phyloP scores from a whole-genome alignment of 331 rosid genomes.

The Stylosanthes scabra region DNA sequence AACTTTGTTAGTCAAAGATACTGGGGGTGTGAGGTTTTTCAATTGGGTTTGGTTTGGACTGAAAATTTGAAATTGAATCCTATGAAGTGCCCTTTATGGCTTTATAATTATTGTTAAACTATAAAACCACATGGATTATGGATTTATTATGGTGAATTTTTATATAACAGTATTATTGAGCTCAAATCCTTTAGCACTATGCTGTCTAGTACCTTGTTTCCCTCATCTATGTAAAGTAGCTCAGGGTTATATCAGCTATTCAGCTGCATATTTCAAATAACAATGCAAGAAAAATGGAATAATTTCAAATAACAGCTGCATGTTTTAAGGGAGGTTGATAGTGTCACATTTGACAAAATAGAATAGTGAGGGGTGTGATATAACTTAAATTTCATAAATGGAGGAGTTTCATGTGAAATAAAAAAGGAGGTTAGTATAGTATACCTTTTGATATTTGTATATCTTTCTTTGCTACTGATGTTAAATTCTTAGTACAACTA shows the following conservation, averaged over 20 bases:
- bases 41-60: neutral
- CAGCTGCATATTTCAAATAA: neutral
- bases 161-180: neutral
- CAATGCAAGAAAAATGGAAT: neutral
- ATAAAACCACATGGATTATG: neutral
- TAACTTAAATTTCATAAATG: too few species aligned
- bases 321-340: too few species aligned
- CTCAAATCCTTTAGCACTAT: neutral
- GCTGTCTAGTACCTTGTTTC: too few species aligned
- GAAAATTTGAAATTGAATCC: neutral
- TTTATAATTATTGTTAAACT: neutral
- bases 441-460: neutral
- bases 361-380: too few species aligned
- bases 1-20: neutral
- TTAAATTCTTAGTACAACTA: neutral
- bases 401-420: too few species aligned
- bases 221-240: too few species aligned
- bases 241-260: neutral
- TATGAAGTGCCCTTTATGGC: neutral
- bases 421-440: too few species aligned
- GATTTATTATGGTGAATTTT: neutral
- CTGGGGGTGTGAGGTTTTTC: neutral
- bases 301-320: neutral
- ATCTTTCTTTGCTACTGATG: neutral
- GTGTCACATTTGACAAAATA: too few species aligned